Base-by-base conservation (phyloP, 306 rosid genomes). In the Begonia masoniana region DNA sequence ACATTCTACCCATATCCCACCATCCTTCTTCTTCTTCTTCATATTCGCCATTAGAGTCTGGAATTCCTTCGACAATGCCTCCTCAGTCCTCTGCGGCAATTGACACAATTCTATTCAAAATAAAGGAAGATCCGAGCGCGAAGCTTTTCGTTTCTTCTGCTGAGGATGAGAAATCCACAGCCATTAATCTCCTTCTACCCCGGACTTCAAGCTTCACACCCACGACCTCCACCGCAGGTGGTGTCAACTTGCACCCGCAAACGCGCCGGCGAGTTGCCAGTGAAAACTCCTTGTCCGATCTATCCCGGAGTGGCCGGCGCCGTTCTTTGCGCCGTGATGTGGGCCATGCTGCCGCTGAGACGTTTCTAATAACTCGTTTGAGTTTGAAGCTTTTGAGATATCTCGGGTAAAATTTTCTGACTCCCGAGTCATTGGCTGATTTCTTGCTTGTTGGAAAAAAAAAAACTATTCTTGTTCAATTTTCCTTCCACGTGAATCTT, bases 221-320 rank as follows among this genome's bases (percentile, higher is more conserved):
- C 39, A 4, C 68, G 8, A 5, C 62, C 11, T 3, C 50, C 41
- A 31, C 67, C 9, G 10, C 17, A 15, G 31, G 47, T 39, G 26
- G 58, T 43, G 47, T 50, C 53, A 58, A 19, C 52, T 23, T 14
- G 48, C 13, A 73, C 56, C 88, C 76, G 68, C 71, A 88, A 51
- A 49, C 82, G 42, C 84, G 97, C 10, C 74, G 88, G 10, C 78
- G 87, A 46, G 54, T 50, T 39, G 68, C 81, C 10, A 76, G 95
- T 43, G 83, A 76, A 0, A 78, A 73, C 39, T 77, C 93, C 12
- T 54, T 88, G 19, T 43, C 77, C 16, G 64, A 68, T 10, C 41
- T 57, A 9, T 55, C 77, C 3, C 50, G 35, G 21, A 58, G 21
- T 15, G 48, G 50, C 47, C 23, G 47, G 13, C 68, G 56, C 26